Conservation (phyloP, 768 basidiomycete species). For the Trametes sanguinea region DNA sequence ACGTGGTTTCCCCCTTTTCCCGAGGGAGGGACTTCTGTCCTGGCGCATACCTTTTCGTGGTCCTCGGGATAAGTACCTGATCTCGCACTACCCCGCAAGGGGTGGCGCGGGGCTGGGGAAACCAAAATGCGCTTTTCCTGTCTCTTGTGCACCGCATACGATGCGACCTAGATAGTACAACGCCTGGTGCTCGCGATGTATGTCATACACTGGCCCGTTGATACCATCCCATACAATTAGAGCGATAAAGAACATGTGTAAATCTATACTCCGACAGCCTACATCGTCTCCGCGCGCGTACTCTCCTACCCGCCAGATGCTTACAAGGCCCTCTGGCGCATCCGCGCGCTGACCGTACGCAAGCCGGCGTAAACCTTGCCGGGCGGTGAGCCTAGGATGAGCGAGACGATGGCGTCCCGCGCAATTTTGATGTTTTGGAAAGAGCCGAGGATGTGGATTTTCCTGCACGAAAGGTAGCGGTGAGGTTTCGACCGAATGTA, state of each 20-base stretch:
- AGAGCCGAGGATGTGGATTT: slow-evolving; percentile 98
- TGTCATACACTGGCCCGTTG: not conserved
- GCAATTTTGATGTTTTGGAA: slow-evolving; percentile 99
- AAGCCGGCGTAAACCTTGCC: slow-evolving; percentile 92
- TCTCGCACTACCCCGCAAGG: not conserved
- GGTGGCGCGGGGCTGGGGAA: not conserved
- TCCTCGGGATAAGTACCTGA: slow-evolving; percentile 15
- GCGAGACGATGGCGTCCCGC: slow-evolving; percentile 91
- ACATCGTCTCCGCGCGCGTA: not conserved
- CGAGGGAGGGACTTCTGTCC: slow-evolving; percentile 14
- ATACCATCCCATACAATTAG: slow-evolving; percentile 1
- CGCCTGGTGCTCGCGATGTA: too few relatives aligned
- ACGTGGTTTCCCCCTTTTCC: slow-evolving; percentile 2
- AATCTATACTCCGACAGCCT: slow-evolving; percentile 4
- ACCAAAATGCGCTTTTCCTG: slow-evolving; percentile 5
- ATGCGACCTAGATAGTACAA: too few relatives aligned
- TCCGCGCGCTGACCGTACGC: slow-evolving; percentile 86
- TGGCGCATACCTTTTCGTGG: slow-evolving; percentile 17
- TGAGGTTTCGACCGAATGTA: not conserved
- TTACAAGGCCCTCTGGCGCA: slow-evolving; percentile 88
- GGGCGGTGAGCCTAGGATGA: slow-evolving; percentile 93
- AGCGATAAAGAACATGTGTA: slow-evolving; percentile 12
- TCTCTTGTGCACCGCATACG: not conserved
- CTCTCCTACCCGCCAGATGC: not conserved
- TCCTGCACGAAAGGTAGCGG: slow-evolving; percentile 47